These are phyloP conservation scores for Candida caryicola DNA, from an alignment of 805 yeast species.

Conservation along the genomic window DNA sequence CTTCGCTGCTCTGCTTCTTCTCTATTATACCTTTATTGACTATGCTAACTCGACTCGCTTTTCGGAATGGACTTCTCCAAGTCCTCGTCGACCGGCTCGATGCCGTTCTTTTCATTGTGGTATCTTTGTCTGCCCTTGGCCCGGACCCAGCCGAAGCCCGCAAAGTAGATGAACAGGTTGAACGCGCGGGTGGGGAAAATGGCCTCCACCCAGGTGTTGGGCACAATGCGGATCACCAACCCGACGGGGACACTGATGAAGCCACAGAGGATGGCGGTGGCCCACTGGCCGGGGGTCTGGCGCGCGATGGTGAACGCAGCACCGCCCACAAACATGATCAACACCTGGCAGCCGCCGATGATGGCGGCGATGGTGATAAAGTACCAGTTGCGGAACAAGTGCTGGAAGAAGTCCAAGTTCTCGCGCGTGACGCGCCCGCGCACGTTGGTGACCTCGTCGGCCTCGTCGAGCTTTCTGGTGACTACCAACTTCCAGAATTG, in stretches of 20 bases:
- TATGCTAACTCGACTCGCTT: too few species aligned
- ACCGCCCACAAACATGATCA: conserved; percentile 97
- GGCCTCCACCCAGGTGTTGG: conserved; percentile 70
- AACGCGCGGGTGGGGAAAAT: conserved; percentile 63
- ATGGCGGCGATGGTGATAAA: conserved; percentile 69
- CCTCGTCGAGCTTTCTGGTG: conserved; percentile 87
- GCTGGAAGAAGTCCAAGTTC: conserved; percentile 79
- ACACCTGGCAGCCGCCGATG: conserved; percentile 79
- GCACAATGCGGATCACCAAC: conserved; percentile 67
- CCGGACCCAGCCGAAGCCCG: conserved; percentile 34
- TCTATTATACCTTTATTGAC: too few species aligned
- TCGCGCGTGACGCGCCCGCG: conserved; percentile 57
- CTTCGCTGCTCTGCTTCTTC: too few species aligned
- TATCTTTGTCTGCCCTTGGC: conserved; percentile 21
- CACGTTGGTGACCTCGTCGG: conserved; percentile 59
- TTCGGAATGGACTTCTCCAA: conserved; percentile 1
- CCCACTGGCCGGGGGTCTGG: conserved; percentile 89
- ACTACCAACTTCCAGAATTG: conserved; percentile 93
- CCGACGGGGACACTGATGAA: conserved; percentile 80
- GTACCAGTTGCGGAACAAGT: conserved; percentile 77
- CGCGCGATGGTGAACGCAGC: conserved; percentile 82
- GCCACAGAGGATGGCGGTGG: conserved; percentile 79
- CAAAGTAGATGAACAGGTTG: conserved; percentile 34
- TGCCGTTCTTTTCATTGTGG: conserved; percentile 14
- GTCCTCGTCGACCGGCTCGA: not conserved